Evolutionary conservation across 345 rosid species (phyloP).

Genomic region (Melastoma malabathricum): DNA sequence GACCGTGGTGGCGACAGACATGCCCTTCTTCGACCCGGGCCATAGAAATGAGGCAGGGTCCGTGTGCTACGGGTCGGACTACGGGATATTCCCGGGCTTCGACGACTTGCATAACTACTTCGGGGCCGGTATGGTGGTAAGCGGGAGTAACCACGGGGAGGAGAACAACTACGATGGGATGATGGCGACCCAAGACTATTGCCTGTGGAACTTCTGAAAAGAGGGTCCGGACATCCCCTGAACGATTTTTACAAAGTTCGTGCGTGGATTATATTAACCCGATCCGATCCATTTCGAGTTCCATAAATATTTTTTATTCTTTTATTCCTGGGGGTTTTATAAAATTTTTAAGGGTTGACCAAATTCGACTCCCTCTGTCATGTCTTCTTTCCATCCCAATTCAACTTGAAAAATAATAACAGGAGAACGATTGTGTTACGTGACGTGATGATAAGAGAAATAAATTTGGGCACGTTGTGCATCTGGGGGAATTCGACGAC

Average conservation of each 20-base stretch:
- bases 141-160: conserved; percentile 16
- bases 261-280: too few relatives aligned
- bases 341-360: too few relatives aligned
- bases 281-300: too few relatives aligned
- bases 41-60: conserved; percentile 8
- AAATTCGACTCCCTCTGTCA: too few relatives aligned
- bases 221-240: not conserved
- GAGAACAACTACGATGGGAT: conserved; percentile 22
- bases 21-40: conserved; percentile 18
- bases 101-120: conserved; percentile 30
- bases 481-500: too few relatives aligned
- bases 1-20: conserved; percentile 14
- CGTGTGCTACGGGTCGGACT: conserved; percentile 21
- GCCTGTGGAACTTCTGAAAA: conserved; percentile 51
- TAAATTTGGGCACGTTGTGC: too few relatives aligned
- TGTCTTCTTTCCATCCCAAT: conserved; percentile 1
- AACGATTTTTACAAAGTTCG: not conserved
- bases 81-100: conserved; percentile 37
- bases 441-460: too few relatives aligned
- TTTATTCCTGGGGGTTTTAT: too few relatives aligned
- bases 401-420: too few relatives aligned
- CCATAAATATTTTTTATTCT: too few relatives aligned
- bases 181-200: conserved; percentile 19
- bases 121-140: conserved; percentile 7
- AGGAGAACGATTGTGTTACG: too few relatives aligned